Evolutionary conservation across 441 rosid genomes (phyloP), one percentile per base, ranked within the genome.

Genomic region (Populus trichocarpa): DNA sequence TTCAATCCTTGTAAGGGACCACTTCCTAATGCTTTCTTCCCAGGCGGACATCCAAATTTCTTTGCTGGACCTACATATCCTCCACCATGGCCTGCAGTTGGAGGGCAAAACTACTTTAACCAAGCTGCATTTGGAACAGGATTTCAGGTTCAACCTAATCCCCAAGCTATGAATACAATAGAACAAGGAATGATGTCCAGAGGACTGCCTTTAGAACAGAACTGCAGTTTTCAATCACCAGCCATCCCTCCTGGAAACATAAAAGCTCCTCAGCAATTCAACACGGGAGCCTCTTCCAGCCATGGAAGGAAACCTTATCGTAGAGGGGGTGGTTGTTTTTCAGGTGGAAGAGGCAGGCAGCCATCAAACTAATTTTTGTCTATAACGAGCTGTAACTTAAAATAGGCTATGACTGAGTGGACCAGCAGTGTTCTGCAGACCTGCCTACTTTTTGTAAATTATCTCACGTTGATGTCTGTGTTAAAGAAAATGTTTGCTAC

Each of bases 231-330:
- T 70, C 86, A 81, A 20, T 70, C 61, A 61, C 81, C 82, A 38
- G 72, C 50, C 11, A 74, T 32, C 59, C 6, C 46, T 75, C 75
- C 84, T 63, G 76, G 78, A 30, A 76, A 42, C 78, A n/a, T 69
- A 73, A 85, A 79, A 79, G 81, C 86, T 59, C 83, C 85, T n/a
- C 87, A 83, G 77, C 86, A 82, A 69, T 88, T 91, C 80, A 89
- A 82, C 73, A 28, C 14, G 14, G 88, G 93, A 23, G 81, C 87
- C 64, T 77, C 89, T 69, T 83, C 89, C 4, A 66, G 77, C 42
- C 85, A 75, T 11, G 94, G 92, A 77, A 85, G 84, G 86, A 86
- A 83, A 81, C 83, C 84, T 36, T 80, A 67, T 70, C 87, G 80
- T 11, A 77, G 89, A 72, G 83, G 87, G 14, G 85, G 86, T 40